Base-by-base conservation (phyloP, 805 yeast species). In the Wickerhamomyces queroliae region DNA sequence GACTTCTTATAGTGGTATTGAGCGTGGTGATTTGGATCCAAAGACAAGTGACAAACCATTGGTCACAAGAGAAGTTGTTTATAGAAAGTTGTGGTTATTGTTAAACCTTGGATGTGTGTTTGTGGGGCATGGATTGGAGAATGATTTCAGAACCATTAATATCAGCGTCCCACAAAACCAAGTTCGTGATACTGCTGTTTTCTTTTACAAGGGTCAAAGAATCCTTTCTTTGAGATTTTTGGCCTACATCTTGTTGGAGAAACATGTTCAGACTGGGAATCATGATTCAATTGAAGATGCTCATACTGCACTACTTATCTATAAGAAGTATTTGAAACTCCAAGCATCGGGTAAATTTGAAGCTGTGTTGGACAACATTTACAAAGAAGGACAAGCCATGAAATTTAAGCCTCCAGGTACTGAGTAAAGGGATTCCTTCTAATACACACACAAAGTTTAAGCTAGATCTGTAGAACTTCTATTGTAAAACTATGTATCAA, bases 261-360 rank as follows among this genome's bases (percentile, higher is more conserved):
- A 78, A 45, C 73, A 78, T 36, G 95, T 95, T 24, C 99, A 93
- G 59, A 79, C 78, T 3, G 95, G 93, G 2, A 91, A 91, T 55
- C 99, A 93, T 61, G 98, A 95, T 58, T 91, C 98, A 1, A 89
- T 93, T 33, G 99, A 93, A 55, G 99, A 93, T 65, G 97, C 99
- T 0, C 66, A 70, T 41, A 83, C 95, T 10, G 98, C 99, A 0
- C 69, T 93, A 49, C 61, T 75, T 33, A 64, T 93, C 26, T 95
- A 86, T 64, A 75, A 77, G 44, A 79, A 77, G 52, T 91, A 86
- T 54, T 61, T 75, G 52, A 80, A 82, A 46, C 67, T 91, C 46
- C 64, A 67, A 37, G 70, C 66, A 3, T 58, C 62, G 0, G 91
- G 85, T 0, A 69, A 66, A 22, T 74, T 91, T 42, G 86, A 83